Base-by-base conservation (phyloP, 2,329 filamentous ascomycete species). In the Xylaria polymorpha region DNA sequence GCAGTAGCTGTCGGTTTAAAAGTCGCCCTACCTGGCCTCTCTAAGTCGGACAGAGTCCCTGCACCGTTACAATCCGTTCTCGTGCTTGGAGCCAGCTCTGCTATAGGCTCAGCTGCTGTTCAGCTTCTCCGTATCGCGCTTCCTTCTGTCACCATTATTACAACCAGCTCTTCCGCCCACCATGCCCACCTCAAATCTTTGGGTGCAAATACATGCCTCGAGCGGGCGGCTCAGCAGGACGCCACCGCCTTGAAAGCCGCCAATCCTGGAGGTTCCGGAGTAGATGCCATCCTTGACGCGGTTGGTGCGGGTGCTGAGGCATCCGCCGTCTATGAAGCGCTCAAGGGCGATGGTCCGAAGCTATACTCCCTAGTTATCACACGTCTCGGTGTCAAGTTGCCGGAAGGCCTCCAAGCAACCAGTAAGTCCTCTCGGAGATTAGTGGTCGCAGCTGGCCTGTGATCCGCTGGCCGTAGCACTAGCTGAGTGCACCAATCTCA, bases 61-160 rank as follows among this genome's bases (percentile, higher is more conserved):
- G 2, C 15, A 25, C 41, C 41, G 12, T 43, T 59, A 2, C 18
- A 59, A 18, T 80, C 79, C 0, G 71, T 81, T 37, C 78, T 82
- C 1, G 73, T 82, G 14, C 72, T 81, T 0, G 80, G 80, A 41
- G 81, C 78, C 22, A 79, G 78, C 64, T 80, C 80, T 6, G 74
- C 71, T 2, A 70, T 79, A 43, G 81, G 80, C 5, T 71, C 75
- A 1, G 72, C 75, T 3, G 77, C 77, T 15, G 77, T 82, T 37
- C 80, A 81, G 68, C 76, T 81, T 15, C 74, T 81, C 3, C 79
- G 79, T 12, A 60, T 77, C 5, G 78, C 79, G 4, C 72, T 79
- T 12, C 76, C 78, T 4, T 66, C 67, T 3, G 71, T 72, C 9
- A 72, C 65, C 4, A 78, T 81, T 29, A 70, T 81, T 12, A 63